A percentile compares a stretch with the other conserved stretches of the same genome.
These are phyloP conservation scores for Blastomyces emzantsi DNA, from an alignment of 2,329 filamentous ascomycete species.

Conservation along the genomic window DNA sequence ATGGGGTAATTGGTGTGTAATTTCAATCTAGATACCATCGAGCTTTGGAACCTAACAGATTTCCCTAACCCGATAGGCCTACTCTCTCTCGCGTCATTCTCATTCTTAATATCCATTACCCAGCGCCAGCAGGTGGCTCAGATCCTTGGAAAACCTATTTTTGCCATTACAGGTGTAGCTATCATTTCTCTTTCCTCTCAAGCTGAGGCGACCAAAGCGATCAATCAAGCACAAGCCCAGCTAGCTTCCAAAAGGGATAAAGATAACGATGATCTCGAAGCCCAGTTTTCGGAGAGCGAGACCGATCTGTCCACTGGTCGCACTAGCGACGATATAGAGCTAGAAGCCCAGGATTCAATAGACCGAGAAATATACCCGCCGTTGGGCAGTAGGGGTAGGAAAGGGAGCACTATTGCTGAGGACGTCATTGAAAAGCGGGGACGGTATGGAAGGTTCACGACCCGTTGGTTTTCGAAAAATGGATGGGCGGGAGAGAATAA, in stretches of 20 bases:
- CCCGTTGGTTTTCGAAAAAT: conserved; percentile 80
- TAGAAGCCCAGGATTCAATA: conserved; percentile 24
- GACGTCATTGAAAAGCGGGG: conserved; percentile 79
- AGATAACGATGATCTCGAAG: conserved; percentile 32
- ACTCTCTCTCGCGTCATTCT: conserved; percentile 68
- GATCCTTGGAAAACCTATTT: conserved; percentile 71
- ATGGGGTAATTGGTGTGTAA: conserved; percentile 49
- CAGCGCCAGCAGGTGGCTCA: conserved; percentile 81
- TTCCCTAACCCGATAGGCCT: conserved; percentile 51
- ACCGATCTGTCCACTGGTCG: conserved; percentile 11
- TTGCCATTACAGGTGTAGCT: conserved; percentile 78
- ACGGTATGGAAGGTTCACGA: conserved; percentile 79
- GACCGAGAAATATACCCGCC: conserved; percentile 20
- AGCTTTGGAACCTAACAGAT: not conserved
- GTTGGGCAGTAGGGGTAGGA: conserved; percentile 32
- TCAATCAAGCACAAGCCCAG: conserved; percentile 35
- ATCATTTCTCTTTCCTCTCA: conserved; percentile 80
- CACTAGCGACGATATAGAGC: conserved; percentile 11
- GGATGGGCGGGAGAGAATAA: conserved; percentile 54
- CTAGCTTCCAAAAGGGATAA: conserved; percentile 14
- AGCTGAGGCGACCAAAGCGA: conserved; percentile 61
- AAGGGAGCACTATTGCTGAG: conserved; percentile 59
- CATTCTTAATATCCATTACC: conserved; percentile 80
- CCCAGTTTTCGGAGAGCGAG: conserved; percentile 19
- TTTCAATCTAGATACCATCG: not conserved